Conservation (phyloP, 2,329 filamentous ascomycete genomes). For the Boeremia lycopersici region DNA sequence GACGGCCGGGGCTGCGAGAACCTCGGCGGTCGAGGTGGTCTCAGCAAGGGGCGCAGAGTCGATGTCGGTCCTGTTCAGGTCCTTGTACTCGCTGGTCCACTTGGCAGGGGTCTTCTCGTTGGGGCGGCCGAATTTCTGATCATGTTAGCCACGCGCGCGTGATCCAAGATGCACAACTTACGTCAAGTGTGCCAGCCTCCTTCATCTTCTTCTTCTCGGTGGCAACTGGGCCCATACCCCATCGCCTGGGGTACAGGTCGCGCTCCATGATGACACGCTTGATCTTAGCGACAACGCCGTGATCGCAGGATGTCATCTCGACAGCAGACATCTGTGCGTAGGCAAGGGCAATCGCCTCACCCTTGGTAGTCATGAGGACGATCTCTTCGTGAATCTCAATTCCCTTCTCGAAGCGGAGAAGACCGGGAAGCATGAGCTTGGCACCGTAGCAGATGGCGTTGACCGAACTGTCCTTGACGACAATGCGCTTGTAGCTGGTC, state of each 20-base stretch:
- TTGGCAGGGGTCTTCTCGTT: conserved; percentile 93
- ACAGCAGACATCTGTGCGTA: conserved; percentile 98
- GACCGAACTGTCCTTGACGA: conserved; percentile 95
- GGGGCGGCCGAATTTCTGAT: conserved; percentile 82
- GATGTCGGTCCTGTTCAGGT: conserved; percentile 58
- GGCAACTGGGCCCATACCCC: conserved; percentile 93
- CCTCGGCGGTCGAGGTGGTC: conserved; percentile 42
- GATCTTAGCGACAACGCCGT: conserved; percentile 97
- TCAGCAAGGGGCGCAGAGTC: conserved; percentile 36
- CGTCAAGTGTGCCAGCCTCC: conserved; percentile 93
- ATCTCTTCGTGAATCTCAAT: conserved; percentile 97
- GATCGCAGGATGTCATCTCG: conserved; percentile 94
- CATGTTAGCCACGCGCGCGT: conserved; percentile 39
- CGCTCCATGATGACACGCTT: conserved; percentile 99
- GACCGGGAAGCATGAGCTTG: conserved; percentile 97
- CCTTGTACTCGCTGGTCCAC: conserved; percentile 92
- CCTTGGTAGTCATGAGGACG: conserved; percentile 98
- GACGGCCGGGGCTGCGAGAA: conserved; percentile 46
- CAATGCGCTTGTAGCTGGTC: conserved; percentile 91
- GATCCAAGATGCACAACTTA: conserved; percentile 46
- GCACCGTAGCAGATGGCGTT: conserved; percentile 99
- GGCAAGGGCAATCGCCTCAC: conserved; percentile 94
- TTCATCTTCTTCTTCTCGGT: conserved; percentile 99
- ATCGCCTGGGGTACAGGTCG: conserved; percentile 93
- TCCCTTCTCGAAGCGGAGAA: conserved; percentile 87